Conservation (phyloP, 306 rosid species). For the Malus fusca region DNA sequence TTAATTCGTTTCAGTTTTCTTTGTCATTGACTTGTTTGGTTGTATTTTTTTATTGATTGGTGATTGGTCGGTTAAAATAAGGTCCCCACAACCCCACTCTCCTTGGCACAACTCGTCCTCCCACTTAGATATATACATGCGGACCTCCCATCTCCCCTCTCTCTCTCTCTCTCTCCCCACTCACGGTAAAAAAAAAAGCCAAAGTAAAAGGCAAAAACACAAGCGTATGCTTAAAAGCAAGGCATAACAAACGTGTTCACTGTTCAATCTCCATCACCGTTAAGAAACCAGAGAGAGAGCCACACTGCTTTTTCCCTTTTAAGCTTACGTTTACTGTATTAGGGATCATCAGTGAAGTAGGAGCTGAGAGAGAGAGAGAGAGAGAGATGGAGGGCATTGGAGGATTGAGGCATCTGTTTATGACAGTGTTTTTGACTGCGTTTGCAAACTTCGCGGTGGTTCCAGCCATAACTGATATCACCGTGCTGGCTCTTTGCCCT, state of each 20-base stretch:
- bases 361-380: not conserved
- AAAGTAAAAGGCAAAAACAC: not conserved
- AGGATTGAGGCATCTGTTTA: slow-evolving; percentile 44
- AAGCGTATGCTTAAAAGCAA: not conserved
- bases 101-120: too few species aligned
- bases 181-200: not conserved
- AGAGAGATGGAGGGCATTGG: slow-evolving; percentile 9
- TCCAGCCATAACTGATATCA: slow-evolving; percentile 62
- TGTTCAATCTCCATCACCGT: not conserved
- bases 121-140: too few species aligned
- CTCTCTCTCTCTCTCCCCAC: not conserved
- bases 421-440: slow-evolving; percentile 46
- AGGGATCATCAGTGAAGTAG: not conserved
- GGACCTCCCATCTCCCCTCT: too few species aligned
- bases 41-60: too few species aligned
- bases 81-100: not conserved
- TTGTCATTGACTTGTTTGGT: not conserved
- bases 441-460: slow-evolving; percentile 18
- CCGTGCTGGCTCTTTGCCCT: slow-evolving; percentile 70
- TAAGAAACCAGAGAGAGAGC: not conserved
- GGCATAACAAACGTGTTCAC: not conserved
- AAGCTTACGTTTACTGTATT: not conserved
- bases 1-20: not conserved
- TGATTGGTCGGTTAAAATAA: not conserved
- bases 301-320: not conserved